Evolutionary conservation across 371 early-diverging fungal species (phyloP).

Genomic region (Mortierella sp.): DNA sequence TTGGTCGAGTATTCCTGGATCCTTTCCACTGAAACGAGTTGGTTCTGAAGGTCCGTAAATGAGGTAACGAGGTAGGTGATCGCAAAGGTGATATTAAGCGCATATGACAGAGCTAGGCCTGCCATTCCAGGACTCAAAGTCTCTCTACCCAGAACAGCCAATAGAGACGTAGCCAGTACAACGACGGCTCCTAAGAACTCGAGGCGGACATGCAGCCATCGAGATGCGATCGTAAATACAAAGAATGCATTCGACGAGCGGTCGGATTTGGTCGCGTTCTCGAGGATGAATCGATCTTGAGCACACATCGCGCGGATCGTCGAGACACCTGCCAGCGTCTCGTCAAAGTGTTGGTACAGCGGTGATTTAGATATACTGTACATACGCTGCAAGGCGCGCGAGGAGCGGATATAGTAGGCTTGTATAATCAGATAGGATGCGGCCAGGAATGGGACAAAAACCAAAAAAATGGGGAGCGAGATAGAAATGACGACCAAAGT

Average conservation of each 20-base stretch:
- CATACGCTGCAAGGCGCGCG: conserved; percentile 82
- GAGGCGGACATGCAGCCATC: conserved; percentile 84
- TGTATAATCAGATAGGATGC: conserved; percentile 73
- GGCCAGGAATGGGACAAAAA: conserved; percentile 66
- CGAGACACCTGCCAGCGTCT: conserved; percentile 79
- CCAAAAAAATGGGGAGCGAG: conserved; percentile 73
- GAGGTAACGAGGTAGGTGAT: conserved; percentile 83
- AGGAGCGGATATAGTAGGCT: conserved; percentile 74
- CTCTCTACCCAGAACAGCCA: conserved; percentile 28
- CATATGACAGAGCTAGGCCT: conserved; percentile 76
- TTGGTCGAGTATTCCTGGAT: conserved; percentile 72
- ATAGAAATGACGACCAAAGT: conserved; percentile 71
- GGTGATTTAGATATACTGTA: conserved; percentile 88
- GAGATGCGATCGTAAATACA: conserved; percentile 78
- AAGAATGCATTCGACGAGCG: conserved; percentile 42
- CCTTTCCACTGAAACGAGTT: conserved; percentile 71
- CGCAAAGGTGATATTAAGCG: conserved; percentile 75
- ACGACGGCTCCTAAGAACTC: neutral
- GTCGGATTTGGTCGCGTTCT: conserved; percentile 57
- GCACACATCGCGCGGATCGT: conserved; percentile 84
- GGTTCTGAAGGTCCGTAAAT: conserved; percentile 64
- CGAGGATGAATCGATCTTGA: conserved; percentile 61
- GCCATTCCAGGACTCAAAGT: conserved; percentile 59
- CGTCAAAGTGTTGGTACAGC: conserved; percentile 87
- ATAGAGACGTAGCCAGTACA: neutral